Evolutionary conservation across 78 protist genomes (phyloP).

Genomic region (Neovahlkampfia damariscottae): DNA sequence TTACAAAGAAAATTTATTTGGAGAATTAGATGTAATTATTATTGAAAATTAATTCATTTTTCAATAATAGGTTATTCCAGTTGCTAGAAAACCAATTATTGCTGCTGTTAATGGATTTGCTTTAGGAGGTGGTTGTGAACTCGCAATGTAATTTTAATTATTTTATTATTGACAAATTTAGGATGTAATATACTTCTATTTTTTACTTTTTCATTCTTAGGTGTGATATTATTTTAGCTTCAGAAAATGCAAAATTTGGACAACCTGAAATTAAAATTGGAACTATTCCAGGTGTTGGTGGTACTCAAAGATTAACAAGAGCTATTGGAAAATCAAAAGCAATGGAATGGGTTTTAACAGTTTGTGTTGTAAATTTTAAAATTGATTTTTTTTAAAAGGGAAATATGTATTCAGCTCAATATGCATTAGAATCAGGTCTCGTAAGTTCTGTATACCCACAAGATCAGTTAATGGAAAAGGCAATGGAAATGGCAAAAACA

Average conservation of each 20-base stretch:
- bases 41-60: too few relatives aligned
- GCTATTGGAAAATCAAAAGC: constrained; percentile 90
- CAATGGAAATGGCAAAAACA: constrained; percentile 33
- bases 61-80: too few relatives aligned
- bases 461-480: constrained; percentile 34
- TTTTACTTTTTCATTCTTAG: too few relatives aligned
- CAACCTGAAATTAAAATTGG: constrained; percentile 94
- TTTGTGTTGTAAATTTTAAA: constrained; percentile 4
- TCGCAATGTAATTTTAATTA: too few relatives aligned
- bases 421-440: constrained; percentile 59
- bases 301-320: constrained; percentile 85
- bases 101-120: constrained; percentile 96
- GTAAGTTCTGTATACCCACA: constrained; percentile 65
- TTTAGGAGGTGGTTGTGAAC: constrained; percentile 94
- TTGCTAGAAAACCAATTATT: constrained; percentile 70
- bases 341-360: constrained; percentile 84
- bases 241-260: constrained; percentile 77
- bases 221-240: constrained; percentile 80
- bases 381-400: too few relatives aligned
- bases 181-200: too few relatives aligned
- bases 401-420: constrained; percentile 46
- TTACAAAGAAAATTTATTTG: constrained; percentile 46
- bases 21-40: constrained; percentile 41
- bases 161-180: too few relatives aligned
- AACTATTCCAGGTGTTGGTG: constrained; percentile 93